phyloP scores from a whole-genome alignment of 2,329 filamentous ascomycete genomes.

The Xylaria sp. region DNA sequence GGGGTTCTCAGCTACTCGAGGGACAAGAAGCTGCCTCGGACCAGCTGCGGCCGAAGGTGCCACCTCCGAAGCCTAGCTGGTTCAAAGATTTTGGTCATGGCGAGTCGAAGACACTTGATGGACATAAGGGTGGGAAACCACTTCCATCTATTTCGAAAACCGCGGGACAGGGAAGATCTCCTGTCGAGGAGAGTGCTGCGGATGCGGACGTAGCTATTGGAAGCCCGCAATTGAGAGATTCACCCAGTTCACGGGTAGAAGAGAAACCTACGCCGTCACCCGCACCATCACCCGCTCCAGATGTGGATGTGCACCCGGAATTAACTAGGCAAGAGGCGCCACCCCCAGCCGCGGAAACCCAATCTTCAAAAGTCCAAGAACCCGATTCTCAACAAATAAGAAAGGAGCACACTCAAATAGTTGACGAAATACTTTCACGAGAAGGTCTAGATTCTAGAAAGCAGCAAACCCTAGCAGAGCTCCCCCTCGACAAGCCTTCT shows the following conservation, averaged over 20 bases:
- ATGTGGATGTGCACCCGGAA: neutral
- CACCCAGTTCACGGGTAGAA: neutral
- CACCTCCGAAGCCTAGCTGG: slow-evolving; percentile 47
- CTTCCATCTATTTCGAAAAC: slow-evolving; percentile 31
- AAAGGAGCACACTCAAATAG: slow-evolving; percentile 43
- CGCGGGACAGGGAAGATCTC: slow-evolving; percentile 33
- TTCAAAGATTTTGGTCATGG: slow-evolving; percentile 52
- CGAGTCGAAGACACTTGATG: slow-evolving; percentile 31
- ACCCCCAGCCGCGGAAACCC: neutral
- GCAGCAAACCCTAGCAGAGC: slow-evolving; percentile 22
- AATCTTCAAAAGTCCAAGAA: slow-evolving; percentile 31
- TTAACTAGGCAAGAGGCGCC: neutral
- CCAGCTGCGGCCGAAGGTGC: slow-evolving; percentile 37
- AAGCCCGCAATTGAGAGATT: slow-evolving; percentile 9
- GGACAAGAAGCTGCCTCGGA: slow-evolving; percentile 43
- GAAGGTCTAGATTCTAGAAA: slow-evolving; percentile 40
- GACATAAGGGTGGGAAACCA: slow-evolving; percentile 27
- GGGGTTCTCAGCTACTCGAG: slow-evolving; percentile 58
- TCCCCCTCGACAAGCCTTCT: slow-evolving; percentile 35
- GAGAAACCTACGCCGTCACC: neutral
- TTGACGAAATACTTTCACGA: slow-evolving; percentile 43
- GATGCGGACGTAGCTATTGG: slow-evolving; percentile 35
- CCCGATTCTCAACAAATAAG: slow-evolving; percentile 35
- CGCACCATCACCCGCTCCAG: neutral
- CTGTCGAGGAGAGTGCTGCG: slow-evolving; percentile 38